Percentiles rank a stretch among this genome's conserved stretches.
Evolutionary conservation across 1,284 basidiomycete genomes (phyloP).

Genomic region (Butyriboletus appendiculatus): DNA sequence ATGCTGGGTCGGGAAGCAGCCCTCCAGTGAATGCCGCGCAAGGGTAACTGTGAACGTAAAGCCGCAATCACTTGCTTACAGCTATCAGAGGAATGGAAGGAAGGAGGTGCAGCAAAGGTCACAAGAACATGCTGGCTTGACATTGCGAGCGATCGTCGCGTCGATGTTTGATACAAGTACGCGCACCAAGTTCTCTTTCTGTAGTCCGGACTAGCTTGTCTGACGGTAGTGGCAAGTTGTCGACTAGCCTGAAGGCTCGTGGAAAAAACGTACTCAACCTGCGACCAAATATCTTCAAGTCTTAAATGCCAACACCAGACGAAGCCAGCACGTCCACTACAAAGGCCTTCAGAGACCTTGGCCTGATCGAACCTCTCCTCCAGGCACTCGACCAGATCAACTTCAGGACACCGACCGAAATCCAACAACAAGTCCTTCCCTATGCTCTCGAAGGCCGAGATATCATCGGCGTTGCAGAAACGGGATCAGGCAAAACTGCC

Average conservation of each 20-base stretch:
- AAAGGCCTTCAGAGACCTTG: constrained; percentile 69
- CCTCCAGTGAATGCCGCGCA: constrained; percentile 92
- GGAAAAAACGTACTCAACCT: constrained; percentile 16
- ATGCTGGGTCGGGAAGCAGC: constrained; percentile 66
- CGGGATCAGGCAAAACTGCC: constrained; percentile 97
- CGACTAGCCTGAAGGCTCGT: constrained; percentile 5
- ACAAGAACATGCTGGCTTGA: constrained; percentile 50
- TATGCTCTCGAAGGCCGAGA: constrained; percentile 90
- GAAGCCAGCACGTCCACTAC: constrained; percentile 60
- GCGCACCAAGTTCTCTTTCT: background rate
- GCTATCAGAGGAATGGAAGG: constrained; percentile 64
- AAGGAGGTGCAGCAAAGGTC: constrained; percentile 64
- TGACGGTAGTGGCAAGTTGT: no score
- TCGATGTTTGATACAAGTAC: background rate
- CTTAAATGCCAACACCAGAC: constrained; percentile 52
- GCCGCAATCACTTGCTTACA: constrained; percentile 72
- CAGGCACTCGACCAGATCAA: constrained; percentile 83
- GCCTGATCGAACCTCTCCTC: constrained; percentile 88
- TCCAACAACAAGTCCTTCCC: constrained; percentile 90
- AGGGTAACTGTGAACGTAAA: constrained; percentile 73
- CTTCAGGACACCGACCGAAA: constrained; percentile 89
- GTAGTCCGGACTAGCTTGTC: background rate
- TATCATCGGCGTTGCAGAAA: constrained; percentile 97
- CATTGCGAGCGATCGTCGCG: constrained; percentile 21
- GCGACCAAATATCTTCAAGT: background rate